phyloP scores from a whole-genome alignment of 306 rosid genomes.

The Dryas octopetala region DNA sequence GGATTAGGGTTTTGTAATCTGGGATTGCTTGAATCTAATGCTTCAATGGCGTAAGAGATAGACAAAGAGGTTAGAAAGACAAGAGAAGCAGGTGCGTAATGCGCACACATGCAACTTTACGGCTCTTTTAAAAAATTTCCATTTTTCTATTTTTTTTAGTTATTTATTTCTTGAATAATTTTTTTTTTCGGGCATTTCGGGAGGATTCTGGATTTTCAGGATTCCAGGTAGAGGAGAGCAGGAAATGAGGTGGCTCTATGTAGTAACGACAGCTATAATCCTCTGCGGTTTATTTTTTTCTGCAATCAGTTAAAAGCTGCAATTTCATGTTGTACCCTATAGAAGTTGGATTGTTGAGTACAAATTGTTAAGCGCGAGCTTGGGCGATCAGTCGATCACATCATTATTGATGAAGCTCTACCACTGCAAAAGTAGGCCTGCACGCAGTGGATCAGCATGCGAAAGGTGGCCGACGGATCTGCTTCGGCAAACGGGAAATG shows the following conservation, averaged over 20 bases:
- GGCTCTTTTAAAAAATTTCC: not conserved
- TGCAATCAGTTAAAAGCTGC: not conserved
- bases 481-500: not conserved
- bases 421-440: not conserved
- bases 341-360: not conserved
- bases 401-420: not conserved
- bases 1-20: constrained; percentile 28
- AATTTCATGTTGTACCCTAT: not conserved
- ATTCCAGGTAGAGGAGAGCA: no score
- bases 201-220: no score
- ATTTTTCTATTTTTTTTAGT: not conserved
- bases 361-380: no score
- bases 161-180: not conserved
- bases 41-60: constrained; percentile 40
- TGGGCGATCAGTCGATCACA: no score
- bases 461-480: not conserved
- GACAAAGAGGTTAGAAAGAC: not conserved
- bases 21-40: constrained; percentile 31
- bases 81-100: constrained; percentile 21
- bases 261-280: not conserved
- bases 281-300: not conserved
- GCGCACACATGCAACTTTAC: constrained; percentile 27
- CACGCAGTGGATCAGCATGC: not conserved
- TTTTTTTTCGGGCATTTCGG: not conserved
- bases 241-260: no score